Evolutionary conservation across 768 basidiomycete species (phyloP), one percentile per base, ranked within the genome.

Genomic region (Tephrocybe rancida): DNA sequence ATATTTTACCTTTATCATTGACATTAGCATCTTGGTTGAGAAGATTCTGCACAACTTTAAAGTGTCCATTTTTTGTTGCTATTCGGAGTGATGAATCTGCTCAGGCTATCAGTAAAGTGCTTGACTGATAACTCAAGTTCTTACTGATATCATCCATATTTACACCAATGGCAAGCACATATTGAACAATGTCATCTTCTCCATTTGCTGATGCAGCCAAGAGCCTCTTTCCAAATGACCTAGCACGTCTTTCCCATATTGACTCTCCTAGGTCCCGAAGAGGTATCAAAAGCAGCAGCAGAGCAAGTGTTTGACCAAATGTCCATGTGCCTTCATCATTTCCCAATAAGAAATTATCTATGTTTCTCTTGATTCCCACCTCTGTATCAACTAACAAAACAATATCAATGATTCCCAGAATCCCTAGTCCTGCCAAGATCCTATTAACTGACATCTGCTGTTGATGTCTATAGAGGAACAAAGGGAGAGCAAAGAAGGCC

Each of bases 221-320:
- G 5, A 37, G 16, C 16, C 35, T 8, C 16, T 16, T 37, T 37
- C 35, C 35, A 8, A 37, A 16, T 9, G 16, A 8, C 35, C n/a
- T 37, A 9, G 47, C 37, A 26, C 16, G 35, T 16, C 24, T n/a
- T 11, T 49, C 48, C n/a, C 34, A 25, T 1, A 49, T 8, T 19
- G 48, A 14, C 18, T 55, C 47, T 5, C 16, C 22, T 24, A 55
- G 16, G 35, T 55, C 54, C 29, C 22, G 24, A 18, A 55, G 41
- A 44, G 48, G 32, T 10, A 55, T 48, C 3, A 49, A 24, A 26
- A 55, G 54, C 30, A 55, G 16, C 5, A 55, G 14, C n/a, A 55
- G 22, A 7, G 54, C 47, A 21, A 55, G 47, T 5, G 42, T 55
- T 24, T 55, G 54, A 9, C 54, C 48, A 55, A 55, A 55, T 34